Evolutionary conservation across 2,329 filamentous ascomycete species (phyloP), one percentile per base, ranked within the genome.

Genomic region (Ascochyta koolunga): DNA sequence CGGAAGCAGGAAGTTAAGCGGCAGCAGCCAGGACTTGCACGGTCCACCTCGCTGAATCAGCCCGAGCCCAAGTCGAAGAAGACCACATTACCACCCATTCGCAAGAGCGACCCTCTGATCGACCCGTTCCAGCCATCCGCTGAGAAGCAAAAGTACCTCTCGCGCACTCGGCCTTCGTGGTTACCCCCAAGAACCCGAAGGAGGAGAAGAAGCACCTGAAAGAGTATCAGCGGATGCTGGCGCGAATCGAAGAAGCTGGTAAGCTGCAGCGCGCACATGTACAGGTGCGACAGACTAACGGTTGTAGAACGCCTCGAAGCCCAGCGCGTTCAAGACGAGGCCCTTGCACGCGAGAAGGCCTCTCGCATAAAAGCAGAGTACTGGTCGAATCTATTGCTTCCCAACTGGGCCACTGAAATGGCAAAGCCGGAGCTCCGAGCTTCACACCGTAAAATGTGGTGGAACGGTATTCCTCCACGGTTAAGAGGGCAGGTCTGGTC

Each of bases 131-230:
- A 90, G 15, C 86, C 93, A 24, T 93, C 90, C 39, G 92, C 90
- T 72, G 90, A 95, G 75, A 95, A 95, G 72, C 89, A 93, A 67
- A 90, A 90, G 3, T 89, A 93, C 2, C 79, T 95, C 19, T 91
- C 89, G 21, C 83, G 91, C 16, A 95, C 68, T 2, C 82, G 90
- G 32, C 90, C 90, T 0, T 92, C 89, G 1, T 95, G 91, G 91
- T 79, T 95, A 2, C 90, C 91, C 90, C 90, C 1, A 95, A 95
- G 76, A 87, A 95, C 61, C 93, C 91, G 2, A 89, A 89, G 48
- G 95, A 99, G 74, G 95, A 99, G 77, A 90, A 86, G 71, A 88
- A 88, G 62, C 95, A 99, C 74, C 72, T 99, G 61, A 92, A 85
- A 67, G 87, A 95, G 71, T 95, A 93, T 70, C 88, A 93, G 75